Percentiles rank a stretch among this genome's conserved stretches.
Evolutionary conservation across 23 red algal genomes (phyloP).

Genomic region (Gracilaria caudata): DNA sequence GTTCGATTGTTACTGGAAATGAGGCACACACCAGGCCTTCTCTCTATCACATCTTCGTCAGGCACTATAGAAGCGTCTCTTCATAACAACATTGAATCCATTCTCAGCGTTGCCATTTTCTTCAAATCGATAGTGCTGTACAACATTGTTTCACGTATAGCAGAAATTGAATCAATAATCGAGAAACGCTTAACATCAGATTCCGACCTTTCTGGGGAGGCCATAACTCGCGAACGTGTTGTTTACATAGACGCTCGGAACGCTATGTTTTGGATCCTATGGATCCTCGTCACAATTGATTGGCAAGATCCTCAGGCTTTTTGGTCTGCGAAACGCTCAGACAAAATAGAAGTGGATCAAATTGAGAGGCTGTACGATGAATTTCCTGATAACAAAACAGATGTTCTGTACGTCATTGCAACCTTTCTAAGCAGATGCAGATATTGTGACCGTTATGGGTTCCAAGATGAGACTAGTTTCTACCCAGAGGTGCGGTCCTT

Average conservation of each 20-base stretch:
- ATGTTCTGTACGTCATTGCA: constrained; percentile 23
- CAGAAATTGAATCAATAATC: constrained; percentile 1
- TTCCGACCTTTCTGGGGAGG: background rate
- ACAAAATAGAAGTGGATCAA: background rate
- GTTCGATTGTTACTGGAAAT: constrained; percentile 17
- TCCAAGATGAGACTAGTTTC: background rate
- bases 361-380: background rate
- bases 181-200: background rate
- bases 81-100: constrained; percentile 20
- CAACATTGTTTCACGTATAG: background rate
- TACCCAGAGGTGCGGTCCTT: constrained; percentile 12
- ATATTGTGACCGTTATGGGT: background rate
- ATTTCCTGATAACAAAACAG: background rate
- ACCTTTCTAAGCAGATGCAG: constrained; percentile 24
- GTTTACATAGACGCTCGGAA: constrained; percentile 22
- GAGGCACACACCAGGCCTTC: constrained; percentile 1
- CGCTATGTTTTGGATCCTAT: constrained; percentile 27
- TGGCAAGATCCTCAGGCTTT: background rate
- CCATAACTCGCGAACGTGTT: constrained; percentile 10
- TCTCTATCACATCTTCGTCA: constrained; percentile 10
- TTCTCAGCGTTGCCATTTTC: background rate
- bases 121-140: background rate
- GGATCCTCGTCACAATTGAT: constrained; percentile 17
- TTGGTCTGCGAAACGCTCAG: background rate
- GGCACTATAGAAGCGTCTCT: constrained; percentile 12